Evolutionary conservation across 139 green algal genomes (phyloP), one percentile per base, ranked within the genome.

Genomic region (Pycnococcus provasolii): DNA sequence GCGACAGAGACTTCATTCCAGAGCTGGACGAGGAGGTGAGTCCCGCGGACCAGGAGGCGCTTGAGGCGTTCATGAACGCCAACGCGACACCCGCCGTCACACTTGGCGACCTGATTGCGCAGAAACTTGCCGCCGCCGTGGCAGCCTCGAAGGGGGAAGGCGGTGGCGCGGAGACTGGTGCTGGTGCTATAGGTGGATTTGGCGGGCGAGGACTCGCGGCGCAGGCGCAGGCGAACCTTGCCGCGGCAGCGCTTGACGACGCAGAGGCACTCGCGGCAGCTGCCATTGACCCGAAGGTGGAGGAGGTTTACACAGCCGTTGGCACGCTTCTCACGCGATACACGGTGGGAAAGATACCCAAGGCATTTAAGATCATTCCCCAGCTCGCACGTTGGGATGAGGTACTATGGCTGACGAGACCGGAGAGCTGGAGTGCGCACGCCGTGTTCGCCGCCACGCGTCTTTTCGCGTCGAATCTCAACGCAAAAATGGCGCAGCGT

Each of bases 351-450:
- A 94, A 94, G 77, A 72, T 96, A 2, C 91, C 91, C 62, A 96
- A 97, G 77, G 94, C 92, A n/a, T 97, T 99, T 83, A 98, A 98
- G 72, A 89, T 98, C 66, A 91, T 99, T 53, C 94, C 94, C 44
- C 89, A 81, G 67, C 80, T 99, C 40, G 71, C 75, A 42, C 96
- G 97, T 73, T 99, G 94, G 94, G 91, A 99, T 81, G 88, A 97
- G 67, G 82, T 96, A 64, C 78, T 99, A 65, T 92, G 81, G 69
- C 75, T 98, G 13, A 99, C 93, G 9, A 79, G 64, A 8, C 76
- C 76, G 41, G 76, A 82, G 43, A 64, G 61, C 45, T 98, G 92
- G 92, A 88, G 75, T 39, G 83, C 90, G 0, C 86, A 95, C 71
- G 91, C 92, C 2, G 81, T 91, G 63, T 94, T 85, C 62, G 81